Evolutionary conservation across 805 yeast genomes (phyloP).

Genomic region (Cyberlindnera misumaiensis): DNA sequence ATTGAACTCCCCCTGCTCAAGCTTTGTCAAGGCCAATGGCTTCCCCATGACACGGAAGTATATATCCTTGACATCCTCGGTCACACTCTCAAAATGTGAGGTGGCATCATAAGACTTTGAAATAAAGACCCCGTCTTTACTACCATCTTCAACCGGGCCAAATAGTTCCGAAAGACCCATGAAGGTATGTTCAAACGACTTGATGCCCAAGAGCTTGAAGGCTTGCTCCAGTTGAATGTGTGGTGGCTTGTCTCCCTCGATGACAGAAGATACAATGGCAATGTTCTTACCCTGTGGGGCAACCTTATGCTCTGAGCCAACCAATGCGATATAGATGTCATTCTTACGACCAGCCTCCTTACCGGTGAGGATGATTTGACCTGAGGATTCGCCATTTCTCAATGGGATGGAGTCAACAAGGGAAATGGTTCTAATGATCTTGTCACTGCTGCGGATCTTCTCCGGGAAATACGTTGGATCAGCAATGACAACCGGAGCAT

Average conservation of each 20-base stretch:
- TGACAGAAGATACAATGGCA: conserved; percentile 90
- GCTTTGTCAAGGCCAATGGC: conserved; percentile 48
- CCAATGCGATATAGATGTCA: conserved; percentile 89
- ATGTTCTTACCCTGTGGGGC: conserved; percentile 82
- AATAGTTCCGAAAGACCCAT: conserved; percentile 92
- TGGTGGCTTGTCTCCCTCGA: conserved; percentile 92
- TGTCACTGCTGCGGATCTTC: conserved; percentile 32
- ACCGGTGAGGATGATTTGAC: conserved; percentile 94
- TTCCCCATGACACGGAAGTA: conserved; percentile 89
- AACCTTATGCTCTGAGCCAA: conserved; percentile 86
- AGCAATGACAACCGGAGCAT: conserved; percentile 90
- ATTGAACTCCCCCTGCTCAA: conserved; percentile 23
- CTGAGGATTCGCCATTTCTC: conserved; percentile 77
- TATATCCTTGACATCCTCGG: conserved; percentile 94
- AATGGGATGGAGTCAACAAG: conserved; percentile 80
- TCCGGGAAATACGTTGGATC: conserved; percentile 97
- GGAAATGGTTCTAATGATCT: conserved; percentile 52
- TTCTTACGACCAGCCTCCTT: conserved; percentile 88
- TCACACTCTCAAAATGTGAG: conserved; percentile 91
- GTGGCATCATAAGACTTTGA: conserved; percentile 91
- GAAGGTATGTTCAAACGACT: conserved; percentile 43
- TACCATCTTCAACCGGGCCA: conserved; percentile 83
- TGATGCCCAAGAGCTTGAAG: conserved; percentile 77
- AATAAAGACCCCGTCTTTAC: conserved; percentile 67
- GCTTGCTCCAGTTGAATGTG: conserved; percentile 92